Evolutionary conservation across 2,329 filamentous ascomycete species (phyloP), one percentile per base, ranked within the genome.

Genomic region (Eutypella sp.): DNA sequence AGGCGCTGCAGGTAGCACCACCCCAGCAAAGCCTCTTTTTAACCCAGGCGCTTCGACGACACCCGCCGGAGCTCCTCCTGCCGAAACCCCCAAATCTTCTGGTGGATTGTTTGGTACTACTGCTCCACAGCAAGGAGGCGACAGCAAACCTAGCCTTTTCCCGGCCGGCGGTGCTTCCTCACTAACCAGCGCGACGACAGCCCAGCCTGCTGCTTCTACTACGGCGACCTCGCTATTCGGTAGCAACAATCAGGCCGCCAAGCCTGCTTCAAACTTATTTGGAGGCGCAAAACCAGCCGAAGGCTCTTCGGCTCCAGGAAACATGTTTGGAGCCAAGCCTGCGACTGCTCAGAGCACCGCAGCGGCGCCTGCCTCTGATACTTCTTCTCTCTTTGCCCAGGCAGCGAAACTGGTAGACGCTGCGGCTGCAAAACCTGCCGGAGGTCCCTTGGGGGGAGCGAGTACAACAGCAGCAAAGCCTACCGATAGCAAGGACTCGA

Each of bases 41-140:
- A 54, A 58, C n/a, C 55, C 77, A 27, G 65, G 10, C 36, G 36
- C 68, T 44, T 79, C 76, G 16, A 79, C 76, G 2, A 79, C 77
- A 29, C 76, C 77, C 15, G 76, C 76, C 19, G 77, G 77, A 29
- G 70, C 73, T n/a, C 77, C 77, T 45, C 75, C 76, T 1, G 57
- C 66, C 5, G 68, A 65, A 44, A 51, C 54, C 37, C 49, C 58
- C 4, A 64, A 67, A 40, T 58, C 66, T 18, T 50, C 62, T 24
- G 50, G 48, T 39, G 44, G 50, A 20, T 53, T 66, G 15, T 66
- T 67, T 34, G 58, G 52, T 10, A 48, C 52, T 13, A 19, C 59
- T 29, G 38, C 54, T 15, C 18, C 56, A 4, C 73, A 71, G 56
- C 63, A 67, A 31, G 60, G 18, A 18, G 36, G 68, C 9, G 58